Evolutionary conservation across 1,284 basidiomycete species (phyloP).

Genomic region (Xerocomus cyaneibrunnescens): DNA sequence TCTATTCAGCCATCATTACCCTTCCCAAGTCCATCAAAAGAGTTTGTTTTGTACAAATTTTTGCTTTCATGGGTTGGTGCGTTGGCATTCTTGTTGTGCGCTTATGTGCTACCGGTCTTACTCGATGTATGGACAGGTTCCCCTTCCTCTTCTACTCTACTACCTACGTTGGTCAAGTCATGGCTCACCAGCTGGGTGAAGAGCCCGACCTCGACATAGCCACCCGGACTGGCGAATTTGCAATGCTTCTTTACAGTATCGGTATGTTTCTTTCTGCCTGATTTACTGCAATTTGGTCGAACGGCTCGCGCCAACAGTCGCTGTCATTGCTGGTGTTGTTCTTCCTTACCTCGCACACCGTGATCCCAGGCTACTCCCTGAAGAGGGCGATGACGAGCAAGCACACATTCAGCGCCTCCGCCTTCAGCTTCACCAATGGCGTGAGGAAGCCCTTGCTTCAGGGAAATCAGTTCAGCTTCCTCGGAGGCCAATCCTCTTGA

Average conservation of each 20-base stretch:
- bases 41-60: conserved; percentile 89
- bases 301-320: conserved; percentile 53
- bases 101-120: background rate
- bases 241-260: conserved; percentile 88
- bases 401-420: conserved; percentile 67
- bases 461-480: conserved; percentile 76
- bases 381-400: conserved; percentile 71
- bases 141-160: conserved; percentile 95
- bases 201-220: conserved; percentile 82
- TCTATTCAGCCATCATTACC: conserved; percentile 67
- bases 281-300: conserved; percentile 3
- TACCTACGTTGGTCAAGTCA: conserved; percentile 88
- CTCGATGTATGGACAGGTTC: conserved; percentile 57
- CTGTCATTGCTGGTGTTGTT: conserved; percentile 78
- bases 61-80: conserved; percentile 91
- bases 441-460: conserved; percentile 70
- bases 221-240: conserved; percentile 84
- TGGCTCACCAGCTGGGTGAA: conserved; percentile 71
- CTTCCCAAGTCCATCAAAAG: conserved; percentile 82
- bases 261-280: conserved; percentile 45
- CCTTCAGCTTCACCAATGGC: conserved; percentile 76
- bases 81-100: conserved; percentile 26
- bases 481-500: conserved; percentile 82
- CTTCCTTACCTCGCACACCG: conserved; percentile 82
- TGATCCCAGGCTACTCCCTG: conserved; percentile 72